Conservation (phyloP, 1,284 basidiomycete species). For the Ceratobasidium theobromae region DNA sequence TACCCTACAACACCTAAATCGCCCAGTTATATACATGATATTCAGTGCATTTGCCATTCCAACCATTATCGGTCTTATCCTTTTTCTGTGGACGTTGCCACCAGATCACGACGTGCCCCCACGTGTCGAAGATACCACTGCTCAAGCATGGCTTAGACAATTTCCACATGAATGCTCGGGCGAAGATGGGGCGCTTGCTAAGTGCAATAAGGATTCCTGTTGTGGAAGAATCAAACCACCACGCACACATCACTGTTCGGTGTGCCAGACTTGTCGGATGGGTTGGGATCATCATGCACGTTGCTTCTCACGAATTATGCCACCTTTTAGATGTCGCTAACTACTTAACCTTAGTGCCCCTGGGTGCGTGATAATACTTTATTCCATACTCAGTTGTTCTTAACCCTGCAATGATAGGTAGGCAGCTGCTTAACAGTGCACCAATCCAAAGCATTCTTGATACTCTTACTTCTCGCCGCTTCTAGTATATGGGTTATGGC, state of each 20-base stretch:
- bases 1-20: too few species aligned
- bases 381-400: not conserved
- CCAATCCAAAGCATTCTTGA: constrained; percentile 49
- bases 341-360: constrained; percentile 46
- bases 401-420: constrained; percentile 42
- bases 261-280: constrained; percentile 52
- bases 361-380: constrained; percentile 47
- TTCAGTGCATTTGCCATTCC: constrained; percentile 42
- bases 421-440: constrained; percentile 54
- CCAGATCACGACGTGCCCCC: constrained; percentile 41
- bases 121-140: constrained; percentile 43
- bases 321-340: too few species aligned
- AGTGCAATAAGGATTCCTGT: constrained; percentile 48
- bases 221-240: constrained; percentile 54
- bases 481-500: constrained; percentile 43
- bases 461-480: constrained; percentile 46
- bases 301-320: not conserved
- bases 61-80: constrained; percentile 43
- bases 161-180: constrained; percentile 49
- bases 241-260: constrained; percentile 54
- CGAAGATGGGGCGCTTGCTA: constrained; percentile 44
- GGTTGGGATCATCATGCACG: constrained; percentile 54
- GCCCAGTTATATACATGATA: constrained; percentile 46
- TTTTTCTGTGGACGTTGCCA: constrained; percentile 46
- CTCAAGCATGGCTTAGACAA: constrained; percentile 38